Base-by-base conservation (phyloP, 228 moss, liverwort and hornwort species). In the Sphagnum magellanicum region DNA sequence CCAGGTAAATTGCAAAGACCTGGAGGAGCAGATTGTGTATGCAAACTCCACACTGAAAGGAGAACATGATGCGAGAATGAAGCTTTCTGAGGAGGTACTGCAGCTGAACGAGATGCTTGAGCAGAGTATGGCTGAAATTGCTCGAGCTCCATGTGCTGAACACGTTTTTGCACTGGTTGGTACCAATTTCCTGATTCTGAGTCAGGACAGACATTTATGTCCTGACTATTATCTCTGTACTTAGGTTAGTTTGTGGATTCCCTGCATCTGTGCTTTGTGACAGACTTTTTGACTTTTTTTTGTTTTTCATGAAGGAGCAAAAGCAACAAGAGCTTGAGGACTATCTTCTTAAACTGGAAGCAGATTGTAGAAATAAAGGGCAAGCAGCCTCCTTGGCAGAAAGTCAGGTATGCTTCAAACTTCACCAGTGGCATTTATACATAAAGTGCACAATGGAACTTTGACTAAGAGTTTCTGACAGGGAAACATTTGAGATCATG, bases 301-400 rank as follows among this genome's bases (percentile, higher is more conserved):
- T 55, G 1, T 55, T 12, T 55, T 55, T 8, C 55, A 32, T 32
- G 32, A 32, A 55, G 55, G 77, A 73, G 63, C 68, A 65, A 46
- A 75, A 62, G 65, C 61, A 50, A 71, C 63, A 8, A 32, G 51
- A 52, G 63, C 51, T 71, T 13, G 52, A 71, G 63, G 52, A 71
- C 52, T 58, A 57, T 66, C 79, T 64, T 50, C 61, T 77, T 63
- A 74, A 73, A 61, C 60, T 73, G 68, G 79, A 84, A 71, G 59
- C 74, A 52, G 69, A 66, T 52, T 81, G 77, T 73, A 77, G 64
- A 47, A 63, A 67, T 68, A 80, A 84, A 32, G 73, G 78, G 70
- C 78, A 82, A 75, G 60, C 60, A 67, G 50, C 60, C 16, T 61
- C 60, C 49, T 5, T 48, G 50, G 77, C 79, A 60, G 77, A 52